Base-by-base conservation (phyloP, 192 early-diverging fungal genomes). In the Coemansia sp. region DNA sequence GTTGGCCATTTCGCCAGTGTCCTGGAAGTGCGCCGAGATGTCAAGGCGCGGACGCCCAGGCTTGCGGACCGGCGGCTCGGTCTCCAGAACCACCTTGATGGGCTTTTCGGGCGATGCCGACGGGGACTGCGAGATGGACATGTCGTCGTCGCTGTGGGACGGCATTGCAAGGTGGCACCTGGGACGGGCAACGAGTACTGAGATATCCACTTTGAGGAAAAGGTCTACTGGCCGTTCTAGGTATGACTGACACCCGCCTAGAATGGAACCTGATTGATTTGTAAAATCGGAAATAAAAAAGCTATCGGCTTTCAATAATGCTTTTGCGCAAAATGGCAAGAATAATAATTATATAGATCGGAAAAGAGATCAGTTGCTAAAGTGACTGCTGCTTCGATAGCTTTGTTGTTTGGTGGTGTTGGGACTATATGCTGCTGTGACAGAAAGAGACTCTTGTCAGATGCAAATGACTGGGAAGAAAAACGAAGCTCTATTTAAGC, bases 1-100 rank as follows among this genome's bases (percentile, higher is more conserved):
- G 75, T 82, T 82, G 23, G 80, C 80, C 80, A 82, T 82, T 51
- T 82, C 80, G 53, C 80, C 80, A 2, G 80, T 82, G 74, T 82
- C 80, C 37, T 82, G 80, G 48, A 77, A 82, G 53, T 77, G 67
- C n/a, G 74, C 71, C 34, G 80, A 82, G 15, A 82, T 82, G 67
- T 72, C 74, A 30, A 77, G 67, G 25, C 80, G 75, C 20, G 80
- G 80, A n/a, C 80, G 75, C 12, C 80, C 80, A 2, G 80, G 80
- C 70, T 72, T 75, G 70, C 79, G 79, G 12, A 53, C 70, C 31
- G 79, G 79, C 42, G 79, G 73, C 59, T 81, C 79, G 25, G 79
- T 81, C 31, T 75, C 79, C 20, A 81, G 64, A 30, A 57, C 48
- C 5, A 81, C 79, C 12, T 58, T 62, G 43, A 75, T 72, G 39